A percentile compares a stretch with the other conserved stretches of the same genome.
These are phyloP conservation scores for Silene uniflora DNA, from an alignment of 148 eudicot genomes.

Conservation along the genomic window DNA sequence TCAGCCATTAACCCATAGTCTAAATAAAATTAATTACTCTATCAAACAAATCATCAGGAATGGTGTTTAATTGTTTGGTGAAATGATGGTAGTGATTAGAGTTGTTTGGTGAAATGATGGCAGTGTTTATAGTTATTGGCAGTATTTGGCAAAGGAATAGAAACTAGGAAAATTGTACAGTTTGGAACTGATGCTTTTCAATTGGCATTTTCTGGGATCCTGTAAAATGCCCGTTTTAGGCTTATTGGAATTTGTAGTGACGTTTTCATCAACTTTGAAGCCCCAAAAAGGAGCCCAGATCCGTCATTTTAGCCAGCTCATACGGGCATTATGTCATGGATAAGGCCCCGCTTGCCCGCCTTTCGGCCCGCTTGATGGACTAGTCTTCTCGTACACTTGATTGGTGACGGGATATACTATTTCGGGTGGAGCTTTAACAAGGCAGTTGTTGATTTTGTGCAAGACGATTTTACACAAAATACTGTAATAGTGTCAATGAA, in stretches of 20 bases:
- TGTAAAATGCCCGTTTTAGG: background rate
- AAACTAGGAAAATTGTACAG: background rate
- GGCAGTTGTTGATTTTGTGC: no score
- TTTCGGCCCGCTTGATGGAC: background rate
- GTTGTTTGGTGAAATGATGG: background rate
- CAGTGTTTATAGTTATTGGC: background rate
- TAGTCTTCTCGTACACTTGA: slow-evolving; percentile 5
- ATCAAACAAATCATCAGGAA: background rate
- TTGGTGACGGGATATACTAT: no score
- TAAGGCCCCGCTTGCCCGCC: slow-evolving; percentile 5
- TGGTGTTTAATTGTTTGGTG: background rate
- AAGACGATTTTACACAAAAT: no score
- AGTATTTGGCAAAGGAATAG: background rate
- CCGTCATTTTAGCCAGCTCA: slow-evolving; percentile 22
- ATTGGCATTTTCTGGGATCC: background rate
- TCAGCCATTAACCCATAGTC: background rate
- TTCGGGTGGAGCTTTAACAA: no score
- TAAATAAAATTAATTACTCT: no score
- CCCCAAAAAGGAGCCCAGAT: slow-evolving; percentile 12
- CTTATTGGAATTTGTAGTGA: background rate
- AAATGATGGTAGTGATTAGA: background rate
- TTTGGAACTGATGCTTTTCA: background rate
- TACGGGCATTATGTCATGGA: slow-evolving; percentile 8
- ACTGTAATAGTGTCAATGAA: no score
- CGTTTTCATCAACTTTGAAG: slow-evolving; percentile 5